Conservation (phyloP, 495 filamentous ascomycete species). For the Penicillium manginii region DNA sequence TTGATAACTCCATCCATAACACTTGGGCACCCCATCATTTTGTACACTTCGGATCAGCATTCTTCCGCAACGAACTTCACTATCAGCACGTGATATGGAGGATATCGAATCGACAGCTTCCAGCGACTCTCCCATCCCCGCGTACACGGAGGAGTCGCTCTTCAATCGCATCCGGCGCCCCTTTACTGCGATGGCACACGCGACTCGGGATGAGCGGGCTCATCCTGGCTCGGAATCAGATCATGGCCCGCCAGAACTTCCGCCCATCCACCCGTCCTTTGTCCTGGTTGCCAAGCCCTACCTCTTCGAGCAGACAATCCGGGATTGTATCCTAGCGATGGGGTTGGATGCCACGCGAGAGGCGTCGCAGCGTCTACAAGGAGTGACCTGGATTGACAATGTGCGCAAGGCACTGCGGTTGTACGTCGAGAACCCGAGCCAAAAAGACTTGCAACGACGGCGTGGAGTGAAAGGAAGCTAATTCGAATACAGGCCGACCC, state of each 20-base stretch:
- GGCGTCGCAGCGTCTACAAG: constrained; percentile 71
- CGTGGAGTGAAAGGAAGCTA: constrained; percentile 16
- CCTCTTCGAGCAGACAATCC: constrained; percentile 64
- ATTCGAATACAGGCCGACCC: constrained; percentile 61
- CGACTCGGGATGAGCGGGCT: constrained; percentile 24
- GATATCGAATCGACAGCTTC: constrained; percentile 7
- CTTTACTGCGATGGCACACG: constrained; percentile 25
- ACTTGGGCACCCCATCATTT: neutral
- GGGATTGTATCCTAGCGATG: constrained; percentile 58
- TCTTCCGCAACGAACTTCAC: constrained; percentile 4
- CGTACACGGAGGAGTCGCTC: neutral
- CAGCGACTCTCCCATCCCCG: neutral
- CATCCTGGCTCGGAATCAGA: constrained; percentile 17
- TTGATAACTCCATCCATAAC: no score
- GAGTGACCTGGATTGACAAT: constrained; percentile 79
- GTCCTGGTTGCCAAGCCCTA: constrained; percentile 73
- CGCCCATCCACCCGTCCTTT: constrained; percentile 69
- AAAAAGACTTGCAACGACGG: constrained; percentile 7
- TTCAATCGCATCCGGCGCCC: constrained; percentile 2
- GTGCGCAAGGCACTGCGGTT: constrained; percentile 72
- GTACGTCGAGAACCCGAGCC: constrained; percentile 44
- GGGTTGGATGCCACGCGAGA: constrained; percentile 64
- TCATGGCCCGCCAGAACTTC: constrained; percentile 28
- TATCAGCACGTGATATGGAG: constrained; percentile 2
- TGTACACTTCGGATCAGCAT: constrained; percentile 13